Conservation (phyloP, 1,284 basidiomycete species). For the Pholiota adiposa region DNA sequence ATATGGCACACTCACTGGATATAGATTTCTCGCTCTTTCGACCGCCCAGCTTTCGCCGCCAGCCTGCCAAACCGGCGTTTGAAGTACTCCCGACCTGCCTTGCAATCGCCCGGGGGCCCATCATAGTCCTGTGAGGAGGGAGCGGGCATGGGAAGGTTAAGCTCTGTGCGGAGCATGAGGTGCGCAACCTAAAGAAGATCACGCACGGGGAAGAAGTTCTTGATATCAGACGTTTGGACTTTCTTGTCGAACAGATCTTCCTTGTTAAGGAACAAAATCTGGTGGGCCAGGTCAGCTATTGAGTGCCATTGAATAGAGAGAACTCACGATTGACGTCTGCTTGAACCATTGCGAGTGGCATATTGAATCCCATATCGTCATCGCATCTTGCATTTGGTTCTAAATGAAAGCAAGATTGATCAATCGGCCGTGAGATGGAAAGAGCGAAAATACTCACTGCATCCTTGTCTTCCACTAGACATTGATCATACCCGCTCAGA, state of each 20-base stretch:
- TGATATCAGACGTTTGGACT: conserved; percentile 81
- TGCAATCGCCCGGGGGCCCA: conserved; percentile 69
- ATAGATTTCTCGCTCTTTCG: conserved; percentile 91
- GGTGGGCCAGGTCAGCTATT: conserved; percentile 10
- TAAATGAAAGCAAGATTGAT: conserved; percentile 32
- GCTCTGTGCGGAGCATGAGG: background rate
- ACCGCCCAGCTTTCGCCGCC: conserved; percentile 79
- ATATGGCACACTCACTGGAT: conserved; percentile 67
- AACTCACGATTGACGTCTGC: conserved; percentile 83
- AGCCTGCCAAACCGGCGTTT: conserved; percentile 83
- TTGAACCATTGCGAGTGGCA: conserved; percentile 94
- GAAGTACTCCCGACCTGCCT: conserved; percentile 88
- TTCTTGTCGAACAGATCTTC: conserved; percentile 89
- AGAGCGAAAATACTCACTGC: conserved; percentile 57
- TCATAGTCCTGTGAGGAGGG: conserved; percentile 66
- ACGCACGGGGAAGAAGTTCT: conserved; percentile 82
- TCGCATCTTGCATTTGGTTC: conserved; percentile 97
- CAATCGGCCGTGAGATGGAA: background rate
- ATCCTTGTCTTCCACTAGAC: conserved; percentile 91
- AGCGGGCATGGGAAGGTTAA: background rate
- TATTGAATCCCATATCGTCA: conserved; percentile 95
- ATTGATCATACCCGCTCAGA: conserved; percentile 90
- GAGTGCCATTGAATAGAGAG: conserved; percentile 2
- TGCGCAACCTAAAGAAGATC: background rate
- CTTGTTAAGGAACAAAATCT: conserved; percentile 94